Conservation (phyloP, 192 early-diverging fungal genomes). For the Backusella psychrophila region DNA sequence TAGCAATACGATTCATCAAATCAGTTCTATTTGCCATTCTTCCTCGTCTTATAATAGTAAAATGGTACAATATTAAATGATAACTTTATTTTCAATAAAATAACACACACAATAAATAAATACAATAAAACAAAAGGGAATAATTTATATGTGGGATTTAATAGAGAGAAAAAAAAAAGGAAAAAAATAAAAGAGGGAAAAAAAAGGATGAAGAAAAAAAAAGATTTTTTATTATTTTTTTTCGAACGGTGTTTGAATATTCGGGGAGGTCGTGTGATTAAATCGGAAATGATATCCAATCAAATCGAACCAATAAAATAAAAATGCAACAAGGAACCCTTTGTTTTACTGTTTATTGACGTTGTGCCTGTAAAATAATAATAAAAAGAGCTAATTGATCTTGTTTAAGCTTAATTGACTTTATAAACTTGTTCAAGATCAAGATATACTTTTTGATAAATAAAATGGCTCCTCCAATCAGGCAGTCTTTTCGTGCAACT, state of each 20-base stretch:
- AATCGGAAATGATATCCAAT: neutral
- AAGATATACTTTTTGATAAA: neutral
- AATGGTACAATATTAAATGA: neutral
- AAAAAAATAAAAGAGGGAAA: neutral
- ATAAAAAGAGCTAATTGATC: neutral
- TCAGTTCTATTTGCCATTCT: neutral
- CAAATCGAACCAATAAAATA: constrained; percentile 1
- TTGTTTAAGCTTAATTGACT: neutral
- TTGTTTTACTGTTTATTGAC: neutral
- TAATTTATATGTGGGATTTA: neutral
- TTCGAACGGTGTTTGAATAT: neutral
- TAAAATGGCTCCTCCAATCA: neutral
- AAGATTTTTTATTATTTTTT: neutral
- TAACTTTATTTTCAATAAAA: neutral
- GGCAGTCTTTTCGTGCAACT: neutral
- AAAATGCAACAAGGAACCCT: neutral
- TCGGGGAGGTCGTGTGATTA: neutral
- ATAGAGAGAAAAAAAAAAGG: neutral
- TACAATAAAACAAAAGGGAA: neutral
- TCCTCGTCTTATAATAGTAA: neutral
- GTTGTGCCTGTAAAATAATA: neutral
- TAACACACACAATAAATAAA: neutral
- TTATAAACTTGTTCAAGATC: neutral
- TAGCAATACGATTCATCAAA: constrained; percentile 21
- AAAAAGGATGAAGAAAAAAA: neutral